A percentile compares a stretch with the other conserved stretches of the same genome.
phyloP scores from a whole-genome alignment of 1,284 basidiomycete genomes.

The Melampsora abietis-canadensis region DNA sequence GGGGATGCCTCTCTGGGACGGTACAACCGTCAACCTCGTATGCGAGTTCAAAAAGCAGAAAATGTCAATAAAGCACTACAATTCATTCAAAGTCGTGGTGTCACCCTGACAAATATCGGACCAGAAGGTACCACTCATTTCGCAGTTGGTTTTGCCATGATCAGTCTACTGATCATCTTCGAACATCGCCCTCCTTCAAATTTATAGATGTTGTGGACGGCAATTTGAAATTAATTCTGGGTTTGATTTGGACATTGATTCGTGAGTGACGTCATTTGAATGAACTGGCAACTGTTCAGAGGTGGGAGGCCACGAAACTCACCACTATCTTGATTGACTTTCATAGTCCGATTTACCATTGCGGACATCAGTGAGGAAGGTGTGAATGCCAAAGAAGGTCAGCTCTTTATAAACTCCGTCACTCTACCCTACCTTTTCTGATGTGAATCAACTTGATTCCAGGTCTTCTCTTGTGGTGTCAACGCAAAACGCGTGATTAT shows the following conservation, averaged over 20 bases:
- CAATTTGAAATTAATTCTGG: constrained; percentile 92
- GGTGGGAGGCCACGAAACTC: background rate
- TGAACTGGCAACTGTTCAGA: background rate
- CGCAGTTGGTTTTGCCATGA: background rate
- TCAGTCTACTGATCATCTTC: background rate
- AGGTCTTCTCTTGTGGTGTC: constrained; percentile 89
- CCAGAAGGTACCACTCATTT: constrained; percentile 66
- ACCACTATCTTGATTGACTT: background rate
- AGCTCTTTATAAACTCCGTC: background rate
- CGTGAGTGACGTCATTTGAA: constrained; percentile 46
- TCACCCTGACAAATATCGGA: constrained; percentile 95
- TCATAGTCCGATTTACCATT: constrained; percentile 80
- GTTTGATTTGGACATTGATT: constrained; percentile 98
- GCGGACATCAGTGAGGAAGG: constrained; percentile 98
- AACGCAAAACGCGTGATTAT: constrained; percentile 88
- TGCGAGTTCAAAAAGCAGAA: constrained; percentile 94
- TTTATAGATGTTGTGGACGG: constrained; percentile 91
- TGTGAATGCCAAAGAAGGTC: constrained; percentile 84
- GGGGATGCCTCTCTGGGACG: constrained; percentile 78
- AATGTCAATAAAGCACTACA: constrained; percentile 95
- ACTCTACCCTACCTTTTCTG: background rate
- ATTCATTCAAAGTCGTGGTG: constrained; percentile 88
- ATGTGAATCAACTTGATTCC: no score
- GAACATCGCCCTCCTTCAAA: background rate
- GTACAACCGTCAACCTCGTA: constrained; percentile 82